These are phyloP conservation scores for Triticum aestivum DNA, from an alignment of 176 grass and related monocot genomes.

Conservation along the genomic window DNA sequence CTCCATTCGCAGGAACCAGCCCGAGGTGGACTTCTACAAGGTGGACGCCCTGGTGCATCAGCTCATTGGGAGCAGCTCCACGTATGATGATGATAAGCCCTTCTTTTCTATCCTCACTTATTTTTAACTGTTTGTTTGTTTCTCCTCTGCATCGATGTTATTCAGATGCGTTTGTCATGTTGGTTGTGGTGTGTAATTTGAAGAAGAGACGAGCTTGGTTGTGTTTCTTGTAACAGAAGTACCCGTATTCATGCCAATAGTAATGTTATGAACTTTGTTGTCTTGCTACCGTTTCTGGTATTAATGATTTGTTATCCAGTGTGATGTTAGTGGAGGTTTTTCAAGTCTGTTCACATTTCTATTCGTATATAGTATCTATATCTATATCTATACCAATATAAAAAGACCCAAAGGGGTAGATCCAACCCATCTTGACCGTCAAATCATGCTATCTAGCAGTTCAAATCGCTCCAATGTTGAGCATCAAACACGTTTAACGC, in stretches of 20 bases:
- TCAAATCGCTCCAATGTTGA: too few relatives aligned
- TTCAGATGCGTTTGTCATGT: neutral
- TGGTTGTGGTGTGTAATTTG: neutral
- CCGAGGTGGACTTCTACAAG: slow-evolving; percentile 62
- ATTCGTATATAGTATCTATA: too few relatives aligned
- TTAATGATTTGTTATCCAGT: too few relatives aligned
- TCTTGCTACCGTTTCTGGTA: neutral
- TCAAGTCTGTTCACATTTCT: neutral
- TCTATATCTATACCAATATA: too few relatives aligned
- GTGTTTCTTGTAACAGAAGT: neutral
- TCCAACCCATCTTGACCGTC: too few relatives aligned
- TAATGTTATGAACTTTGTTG: neutral
- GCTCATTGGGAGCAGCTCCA: slow-evolving; percentile 32
- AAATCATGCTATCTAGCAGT: too few relatives aligned
- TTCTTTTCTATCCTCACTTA: too few relatives aligned
- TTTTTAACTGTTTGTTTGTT: too few relatives aligned
- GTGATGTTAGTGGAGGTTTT: neutral
- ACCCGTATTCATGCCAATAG: neutral
- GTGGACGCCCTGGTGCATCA: slow-evolving; percentile 79
- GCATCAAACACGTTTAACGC: too few relatives aligned
- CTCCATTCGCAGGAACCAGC: slow-evolving; percentile 44
- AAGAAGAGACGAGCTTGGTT: neutral
- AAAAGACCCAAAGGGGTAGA: too few relatives aligned
- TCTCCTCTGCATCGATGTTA: neutral
- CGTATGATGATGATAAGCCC: too few relatives aligned